Evolutionary conservation across 176 grass and related monocot genomes (phyloP), one percentile per base, ranked within the genome.

Genomic region (Typha latifolia): DNA sequence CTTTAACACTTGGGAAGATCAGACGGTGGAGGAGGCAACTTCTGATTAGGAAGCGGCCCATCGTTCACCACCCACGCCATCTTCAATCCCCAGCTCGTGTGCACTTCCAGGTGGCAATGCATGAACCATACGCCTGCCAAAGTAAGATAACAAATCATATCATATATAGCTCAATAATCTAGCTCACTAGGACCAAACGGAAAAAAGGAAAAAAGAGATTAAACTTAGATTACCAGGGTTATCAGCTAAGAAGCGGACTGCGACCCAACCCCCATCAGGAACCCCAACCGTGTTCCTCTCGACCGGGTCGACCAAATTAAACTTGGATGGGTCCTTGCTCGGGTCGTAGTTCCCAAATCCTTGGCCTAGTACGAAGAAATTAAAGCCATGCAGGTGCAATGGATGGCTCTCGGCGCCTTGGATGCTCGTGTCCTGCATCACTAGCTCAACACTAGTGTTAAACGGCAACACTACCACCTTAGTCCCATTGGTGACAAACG

Each of bases 61-160:
- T 90, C 86, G 21, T 82, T 85, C 20, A 90, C 79, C 59, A 82
- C 86, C 86, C 82, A 90, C 11, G 86, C 86, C 86, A 90, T 90
- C 79, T 78, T 85, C 59, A 90, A 48, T 6, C 86, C 86, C 86
- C 86, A 90, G 72, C 79, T 90, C 2, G 82, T 90, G 82, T 90
- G 86, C 47, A 90, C 85, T 69, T 88, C 85, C 19, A 88, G 69
- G 26, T 88, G 85, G 53, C 85, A 88, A 63, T 88, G 85, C 86
- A 85, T 90, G 59, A 90, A 82, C 86, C 86, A 90, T 3, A 90
- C 82, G 72, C 86, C 86, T 89, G 74, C 59, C 10, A 18, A 24
- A 53, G 3, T 47, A 18, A 64, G 12, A 18, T n/a, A 66, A 37
- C 10, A 48, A 18, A 43, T 43, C 5, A 43, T 43, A 43, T n/a